Conservation (phyloP, 768 basidiomycete genomes). For the Obba rivulosa region DNA sequence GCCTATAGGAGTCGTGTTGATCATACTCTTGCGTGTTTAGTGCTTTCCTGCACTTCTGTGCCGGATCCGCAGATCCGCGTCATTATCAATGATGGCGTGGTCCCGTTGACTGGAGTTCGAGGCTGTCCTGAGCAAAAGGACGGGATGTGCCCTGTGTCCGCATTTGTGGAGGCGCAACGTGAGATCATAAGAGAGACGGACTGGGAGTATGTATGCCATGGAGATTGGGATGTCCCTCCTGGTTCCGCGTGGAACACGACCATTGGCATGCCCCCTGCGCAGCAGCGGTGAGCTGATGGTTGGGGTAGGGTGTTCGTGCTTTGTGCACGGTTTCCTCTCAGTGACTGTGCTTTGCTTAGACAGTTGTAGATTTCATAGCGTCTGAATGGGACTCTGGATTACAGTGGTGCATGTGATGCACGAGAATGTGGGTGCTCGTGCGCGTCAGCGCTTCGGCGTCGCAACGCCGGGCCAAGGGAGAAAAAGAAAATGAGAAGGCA, state of each 20-base stretch:
- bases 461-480: no score
- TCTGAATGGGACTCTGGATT: no score
- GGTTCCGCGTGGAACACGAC: conserved; percentile 70
- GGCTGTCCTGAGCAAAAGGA: conserved; percentile 70
- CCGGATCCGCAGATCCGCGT: conserved; percentile 62
- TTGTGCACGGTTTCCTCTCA: no score
- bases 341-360: no score
- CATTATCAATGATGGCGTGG: conserved; percentile 84
- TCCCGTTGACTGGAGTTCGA: conserved; percentile 69
- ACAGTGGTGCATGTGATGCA: no score
- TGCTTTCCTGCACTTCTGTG: conserved; percentile 22
- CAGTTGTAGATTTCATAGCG: no score
- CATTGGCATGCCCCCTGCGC: conserved; percentile 36
- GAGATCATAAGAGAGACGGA: conserved; percentile 60
- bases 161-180: conserved; percentile 67
- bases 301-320: no score
- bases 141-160: conserved; percentile 71
- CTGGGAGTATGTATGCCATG: conserved; percentile 72
- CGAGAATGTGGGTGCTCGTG: no score
- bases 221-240: conserved; percentile 66
- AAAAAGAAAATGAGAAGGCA: no score
- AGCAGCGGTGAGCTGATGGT: background rate
- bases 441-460: no score
- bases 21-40: conserved; percentile 10
- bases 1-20: background rate